These are phyloP conservation scores for Fusarium phyllophilum DNA, from an alignment of 2,329 filamentous ascomycete species.

Conservation along the genomic window DNA sequence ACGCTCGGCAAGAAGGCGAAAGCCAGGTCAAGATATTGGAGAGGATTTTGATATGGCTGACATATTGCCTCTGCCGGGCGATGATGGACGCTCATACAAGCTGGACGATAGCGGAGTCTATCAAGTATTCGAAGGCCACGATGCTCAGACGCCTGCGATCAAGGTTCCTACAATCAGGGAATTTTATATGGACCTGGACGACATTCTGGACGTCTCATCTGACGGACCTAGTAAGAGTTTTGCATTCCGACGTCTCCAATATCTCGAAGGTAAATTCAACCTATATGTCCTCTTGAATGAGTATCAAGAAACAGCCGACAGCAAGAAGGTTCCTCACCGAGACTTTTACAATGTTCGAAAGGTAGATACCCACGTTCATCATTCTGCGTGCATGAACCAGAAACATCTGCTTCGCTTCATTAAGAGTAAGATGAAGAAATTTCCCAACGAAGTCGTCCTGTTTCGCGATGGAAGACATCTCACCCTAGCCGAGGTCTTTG, in stretches of 20 bases:
- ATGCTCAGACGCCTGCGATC: conserved; percentile 75
- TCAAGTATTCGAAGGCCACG: conserved; percentile 83
- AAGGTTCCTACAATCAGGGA: conserved; percentile 92
- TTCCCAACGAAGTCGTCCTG: conserved; percentile 90
- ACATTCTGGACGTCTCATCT: conserved; percentile 87
- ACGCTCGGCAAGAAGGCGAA: conserved; percentile 70
- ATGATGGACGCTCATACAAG: conserved; percentile 77
- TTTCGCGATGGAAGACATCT: conserved; percentile 92
- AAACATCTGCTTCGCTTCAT: conserved; percentile 98
- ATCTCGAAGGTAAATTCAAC: conserved; percentile 97
- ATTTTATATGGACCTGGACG: conserved; percentile 94
- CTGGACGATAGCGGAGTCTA: conserved; percentile 89
- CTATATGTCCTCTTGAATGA: conserved; percentile 93
- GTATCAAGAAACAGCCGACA: conserved; percentile 97
- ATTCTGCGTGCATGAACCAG: conserved; percentile 99
- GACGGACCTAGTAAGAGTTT: conserved; percentile 98
- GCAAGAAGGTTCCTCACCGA: conserved; percentile 95
- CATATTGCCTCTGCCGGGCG: conserved; percentile 75
- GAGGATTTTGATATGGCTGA: conserved; percentile 91
- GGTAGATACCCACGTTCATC: conserved; percentile 98
- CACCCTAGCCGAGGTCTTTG: conserved; percentile 91
- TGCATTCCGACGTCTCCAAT: conserved; percentile 92
- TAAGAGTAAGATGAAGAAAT: conserved; percentile 99
- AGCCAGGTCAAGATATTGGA: conserved; percentile 89
- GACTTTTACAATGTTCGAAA: conserved; percentile 99